Percentiles rank a stretch among this genome's conserved stretches.
Conservation (phyloP, 495 filamentous ascomycete species). For the Hypomontagnella submonticulosa region DNA sequence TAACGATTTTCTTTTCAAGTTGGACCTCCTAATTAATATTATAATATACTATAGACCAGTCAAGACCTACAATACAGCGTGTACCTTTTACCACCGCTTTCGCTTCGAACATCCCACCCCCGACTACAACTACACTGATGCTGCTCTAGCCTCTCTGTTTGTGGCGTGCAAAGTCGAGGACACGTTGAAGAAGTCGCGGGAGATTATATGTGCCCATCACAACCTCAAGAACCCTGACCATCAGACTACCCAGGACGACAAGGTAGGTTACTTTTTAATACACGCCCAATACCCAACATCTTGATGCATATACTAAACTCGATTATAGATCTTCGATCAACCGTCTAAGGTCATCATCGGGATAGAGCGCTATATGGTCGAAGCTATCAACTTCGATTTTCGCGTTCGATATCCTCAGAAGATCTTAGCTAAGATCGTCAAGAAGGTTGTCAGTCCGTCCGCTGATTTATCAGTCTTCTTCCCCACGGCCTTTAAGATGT, state of each 20-base stretch:
- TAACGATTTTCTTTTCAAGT: neutral
- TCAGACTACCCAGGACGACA: slow-evolving; percentile 82
- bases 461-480: slow-evolving; percentile 60
- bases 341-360: slow-evolving; percentile 82
- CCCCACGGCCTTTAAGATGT: slow-evolving; percentile 78
- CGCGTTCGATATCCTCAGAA: slow-evolving; percentile 89
- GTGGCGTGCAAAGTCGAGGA: slow-evolving; percentile 97
- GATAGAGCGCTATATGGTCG: slow-evolving; percentile 93
- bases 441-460: slow-evolving; percentile 56
- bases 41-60: slow-evolving; percentile 66
- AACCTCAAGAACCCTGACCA: slow-evolving; percentile 83
- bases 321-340: slow-evolving; percentile 75
- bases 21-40: slow-evolving; percentile 3
- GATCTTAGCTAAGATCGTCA: slow-evolving; percentile 77
- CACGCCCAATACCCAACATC: neutral
- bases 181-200: slow-evolving; percentile 93
- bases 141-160: slow-evolving; percentile 86
- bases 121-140: slow-evolving; percentile 78
- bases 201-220: slow-evolving; percentile 90
- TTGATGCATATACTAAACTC: slow-evolving; percentile 22
- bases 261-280: slow-evolving; percentile 59
- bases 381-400: slow-evolving; percentile 92
- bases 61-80: slow-evolving; percentile 84
- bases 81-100: slow-evolving; percentile 89
- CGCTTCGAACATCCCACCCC: slow-evolving; percentile 78